Evolutionary conservation across 805 yeast genomes (phyloP), one percentile per base, ranked within the genome.

Genomic region (Schwanniomyces polymorphus): DNA sequence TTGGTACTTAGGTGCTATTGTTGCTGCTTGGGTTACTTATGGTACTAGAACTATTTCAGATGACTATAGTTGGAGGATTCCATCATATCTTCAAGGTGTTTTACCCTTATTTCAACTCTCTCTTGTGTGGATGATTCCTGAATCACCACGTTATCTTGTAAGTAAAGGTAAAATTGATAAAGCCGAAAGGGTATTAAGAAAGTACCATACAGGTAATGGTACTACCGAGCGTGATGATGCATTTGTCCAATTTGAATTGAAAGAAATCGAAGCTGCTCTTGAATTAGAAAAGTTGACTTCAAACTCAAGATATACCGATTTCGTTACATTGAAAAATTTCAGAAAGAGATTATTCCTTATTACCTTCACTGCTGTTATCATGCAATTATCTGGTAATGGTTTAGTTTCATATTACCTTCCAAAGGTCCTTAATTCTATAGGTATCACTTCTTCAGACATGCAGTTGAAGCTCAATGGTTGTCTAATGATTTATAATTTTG

Each of bases 321-420:
- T 76, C 48, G 16, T 75, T 45, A 58, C 52, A 18, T 68, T 71
- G 4, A 61, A 64, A 29, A 67, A 70, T 27, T 73, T 71, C 57
- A 63, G 77, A 51, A 74, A 70, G 58, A 67, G 82, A 61, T 55
- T 72, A 16, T 58, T 52, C 61, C 67, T 74, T 53, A 51, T 63
- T 35, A 17, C 58, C 26, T 60, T 64, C 54, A 55, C 72, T 18
- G 73, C 70, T 34, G 50, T 60, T 27, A 57, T 73, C 50, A 67
- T 65, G 74, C 80, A 76, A 55, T 55, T 75, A 37, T 74, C 80
- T n/a, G 84, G 83, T 56, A 78, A 76, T 55, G 81, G 80, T 46
- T 63, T 78, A 50, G 78, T 78, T 27, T 74, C 80, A 3, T 79
- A 77, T 67, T 79, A 79, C 60, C 63, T 79, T 50, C 64, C 70